phyloP scores from a whole-genome alignment of 345 rosid species.

The Garcia nutans region DNA sequence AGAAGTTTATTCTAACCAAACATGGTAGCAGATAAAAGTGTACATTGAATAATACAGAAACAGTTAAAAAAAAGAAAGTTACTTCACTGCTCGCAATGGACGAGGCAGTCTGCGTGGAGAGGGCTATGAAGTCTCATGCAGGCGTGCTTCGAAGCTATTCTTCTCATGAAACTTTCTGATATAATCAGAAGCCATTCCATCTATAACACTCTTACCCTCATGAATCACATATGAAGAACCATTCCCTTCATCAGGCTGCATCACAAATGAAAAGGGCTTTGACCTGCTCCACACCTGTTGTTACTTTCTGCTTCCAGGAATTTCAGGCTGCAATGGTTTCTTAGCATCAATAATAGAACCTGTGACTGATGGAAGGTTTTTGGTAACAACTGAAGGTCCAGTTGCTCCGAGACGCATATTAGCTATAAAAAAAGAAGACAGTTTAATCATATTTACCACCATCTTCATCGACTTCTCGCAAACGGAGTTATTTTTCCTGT shows the following conservation, averaged over 20 bases:
- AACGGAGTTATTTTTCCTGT: constrained; percentile 39
- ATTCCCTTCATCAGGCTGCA: constrained; percentile 34
- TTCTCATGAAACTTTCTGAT: constrained; percentile 49
- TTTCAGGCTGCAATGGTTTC: constrained; percentile 18
- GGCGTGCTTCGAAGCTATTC: constrained; percentile 25
- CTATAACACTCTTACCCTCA: constrained; percentile 19
- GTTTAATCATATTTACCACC: constrained; percentile 40
- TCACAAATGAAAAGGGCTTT: constrained; percentile 33
- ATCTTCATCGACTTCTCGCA: constrained; percentile 50
- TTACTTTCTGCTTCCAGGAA: constrained; percentile 25
- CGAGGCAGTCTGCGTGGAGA: constrained; percentile 31
- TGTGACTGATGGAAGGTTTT: constrained; percentile 1
- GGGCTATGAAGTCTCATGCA: constrained; percentile 11
- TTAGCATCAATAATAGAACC: constrained; percentile 16
- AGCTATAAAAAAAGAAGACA: constrained; percentile 54
- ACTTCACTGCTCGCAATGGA: constrained; percentile 33
- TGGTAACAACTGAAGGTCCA: constrained; percentile 24
- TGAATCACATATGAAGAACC: constrained; percentile 19
- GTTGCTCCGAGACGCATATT: constrained; percentile 42
- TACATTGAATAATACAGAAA: not conserved
- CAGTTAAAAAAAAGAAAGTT: not conserved
- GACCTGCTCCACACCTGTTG: constrained; percentile 25
- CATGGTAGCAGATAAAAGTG: too few relatives aligned
- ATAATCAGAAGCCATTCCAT: constrained; percentile 38
- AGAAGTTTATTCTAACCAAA: constrained; percentile 3